phyloP scores from a whole-genome alignment of 305 asterid species.

The Fraxinus sp. region DNA sequence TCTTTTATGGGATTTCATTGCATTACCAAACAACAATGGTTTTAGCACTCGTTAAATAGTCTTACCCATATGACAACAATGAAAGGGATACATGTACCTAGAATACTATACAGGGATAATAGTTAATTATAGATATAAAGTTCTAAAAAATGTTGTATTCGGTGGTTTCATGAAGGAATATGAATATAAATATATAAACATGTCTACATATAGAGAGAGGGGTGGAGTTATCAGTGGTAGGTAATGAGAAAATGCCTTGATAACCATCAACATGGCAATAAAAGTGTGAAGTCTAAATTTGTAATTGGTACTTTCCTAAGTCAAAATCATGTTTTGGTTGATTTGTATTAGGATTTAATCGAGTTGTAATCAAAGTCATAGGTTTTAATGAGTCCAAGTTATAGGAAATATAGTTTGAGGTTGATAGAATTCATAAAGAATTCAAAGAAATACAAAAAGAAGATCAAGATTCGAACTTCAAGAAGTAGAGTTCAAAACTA shows the following conservation, averaged over 20 bases:
- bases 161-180: constrained; percentile 28
- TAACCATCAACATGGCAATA: constrained; percentile 27
- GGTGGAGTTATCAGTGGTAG: constrained; percentile 52
- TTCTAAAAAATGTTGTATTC: background rate
- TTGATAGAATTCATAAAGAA: too few relatives aligned
- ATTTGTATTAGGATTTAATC: too few relatives aligned
- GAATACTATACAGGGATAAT: constrained; percentile 13
- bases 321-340: too few relatives aligned
- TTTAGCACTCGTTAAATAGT: constrained; percentile 23
- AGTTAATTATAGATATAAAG: background rate
- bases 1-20: constrained; percentile 30
- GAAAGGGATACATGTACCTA: constrained; percentile 36
- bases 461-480: too few relatives aligned
- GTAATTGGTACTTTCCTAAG: too few relatives aligned
- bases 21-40: constrained; percentile 36
- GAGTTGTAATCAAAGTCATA: too few relatives aligned
- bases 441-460: too few relatives aligned
- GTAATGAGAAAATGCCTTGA: constrained; percentile 39
- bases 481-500: too few relatives aligned
- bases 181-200: constrained; percentile 9
- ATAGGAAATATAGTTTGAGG: too few relatives aligned
- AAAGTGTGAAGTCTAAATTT: background rate
- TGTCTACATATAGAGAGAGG: constrained; percentile 12
- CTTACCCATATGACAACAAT: constrained; percentile 39
- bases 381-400: too few relatives aligned